These are phyloP conservation scores for Colletotrichum spinosum DNA, from an alignment of 2,329 filamentous ascomycete genomes.

Conservation along the genomic window DNA sequence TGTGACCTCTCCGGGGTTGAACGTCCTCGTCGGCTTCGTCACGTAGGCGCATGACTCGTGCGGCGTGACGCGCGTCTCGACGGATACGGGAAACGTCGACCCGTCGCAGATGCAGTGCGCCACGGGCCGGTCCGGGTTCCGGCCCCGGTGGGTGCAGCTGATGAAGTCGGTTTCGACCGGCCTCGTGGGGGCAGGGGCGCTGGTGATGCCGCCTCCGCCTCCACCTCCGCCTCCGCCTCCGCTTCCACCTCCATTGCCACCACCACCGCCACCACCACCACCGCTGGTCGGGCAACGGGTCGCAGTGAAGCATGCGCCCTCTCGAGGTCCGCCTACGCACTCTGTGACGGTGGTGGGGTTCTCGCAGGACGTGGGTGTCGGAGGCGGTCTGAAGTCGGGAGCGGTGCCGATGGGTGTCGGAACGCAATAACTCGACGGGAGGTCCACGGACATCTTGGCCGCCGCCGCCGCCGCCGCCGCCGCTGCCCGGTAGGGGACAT, in stretches of 20 bases:
- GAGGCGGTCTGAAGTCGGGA: slow-evolving; percentile 5
- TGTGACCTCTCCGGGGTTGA: background rate
- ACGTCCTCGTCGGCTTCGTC: background rate
- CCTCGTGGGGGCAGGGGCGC: background rate
- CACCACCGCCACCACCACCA: background rate
- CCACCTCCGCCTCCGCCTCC: background rate
- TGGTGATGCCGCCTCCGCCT: background rate
- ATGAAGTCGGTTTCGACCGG: background rate
- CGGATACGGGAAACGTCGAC: background rate
- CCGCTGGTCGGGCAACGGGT: background rate
- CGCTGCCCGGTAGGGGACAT: background rate
- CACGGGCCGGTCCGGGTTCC: background rate
- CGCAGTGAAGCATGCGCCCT: background rate
- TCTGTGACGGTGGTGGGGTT: background rate
- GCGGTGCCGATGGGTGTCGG: background rate
- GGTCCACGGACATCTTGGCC: background rate
- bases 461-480: background rate
- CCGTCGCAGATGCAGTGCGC: slow-evolving; percentile 1
- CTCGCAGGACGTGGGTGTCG: background rate
- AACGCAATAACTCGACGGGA: background rate
- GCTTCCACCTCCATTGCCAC: background rate
- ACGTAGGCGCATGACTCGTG: background rate
- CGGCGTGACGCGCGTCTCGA: background rate
- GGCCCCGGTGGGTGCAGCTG: background rate
- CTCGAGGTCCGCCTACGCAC: background rate